Conservation (phyloP, 2,329 filamentous ascomycete species). For the Ceratocystis eucalypticola region DNA sequence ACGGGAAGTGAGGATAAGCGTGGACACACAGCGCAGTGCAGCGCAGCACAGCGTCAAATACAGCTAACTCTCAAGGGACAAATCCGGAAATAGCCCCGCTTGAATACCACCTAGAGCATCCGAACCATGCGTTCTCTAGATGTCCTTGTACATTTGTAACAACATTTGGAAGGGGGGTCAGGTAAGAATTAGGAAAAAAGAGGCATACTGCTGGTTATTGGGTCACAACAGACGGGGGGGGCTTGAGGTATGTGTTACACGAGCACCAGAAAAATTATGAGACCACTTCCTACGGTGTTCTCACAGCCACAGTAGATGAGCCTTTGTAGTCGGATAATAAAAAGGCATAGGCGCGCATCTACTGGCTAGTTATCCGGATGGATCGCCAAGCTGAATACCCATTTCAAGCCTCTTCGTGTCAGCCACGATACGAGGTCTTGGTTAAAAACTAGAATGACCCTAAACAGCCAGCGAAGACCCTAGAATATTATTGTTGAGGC, state of each 20-base stretch:
- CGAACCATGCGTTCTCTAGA: neutral
- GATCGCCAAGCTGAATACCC: neutral
- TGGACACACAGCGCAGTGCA: neutral
- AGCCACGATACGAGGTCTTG: neutral
- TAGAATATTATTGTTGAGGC: too few species aligned
- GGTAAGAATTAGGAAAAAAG: slow-evolving; percentile 3
- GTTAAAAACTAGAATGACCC: neutral
- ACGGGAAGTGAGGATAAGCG: neutral
- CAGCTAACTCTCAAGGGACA: neutral
- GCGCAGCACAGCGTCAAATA: neutral
- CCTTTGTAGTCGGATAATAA: neutral
- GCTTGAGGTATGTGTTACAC: neutral
- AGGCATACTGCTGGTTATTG: slow-evolving; percentile 5
- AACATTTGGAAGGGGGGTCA: neutral
- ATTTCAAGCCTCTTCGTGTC: neutral
- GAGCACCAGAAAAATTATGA: neutral
- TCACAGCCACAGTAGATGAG: neutral
- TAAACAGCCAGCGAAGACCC: neutral
- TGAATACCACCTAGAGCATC: neutral
- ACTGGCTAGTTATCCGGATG: neutral
- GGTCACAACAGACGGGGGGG: neutral
- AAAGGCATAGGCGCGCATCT: neutral
- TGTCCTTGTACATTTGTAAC: neutral
- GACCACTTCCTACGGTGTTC: neutral
- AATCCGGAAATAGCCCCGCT: neutral